These are phyloP conservation scores for Actinomortierella wolfii DNA, from an alignment of 371 early-diverging fungal genomes.

Conservation along the genomic window DNA sequence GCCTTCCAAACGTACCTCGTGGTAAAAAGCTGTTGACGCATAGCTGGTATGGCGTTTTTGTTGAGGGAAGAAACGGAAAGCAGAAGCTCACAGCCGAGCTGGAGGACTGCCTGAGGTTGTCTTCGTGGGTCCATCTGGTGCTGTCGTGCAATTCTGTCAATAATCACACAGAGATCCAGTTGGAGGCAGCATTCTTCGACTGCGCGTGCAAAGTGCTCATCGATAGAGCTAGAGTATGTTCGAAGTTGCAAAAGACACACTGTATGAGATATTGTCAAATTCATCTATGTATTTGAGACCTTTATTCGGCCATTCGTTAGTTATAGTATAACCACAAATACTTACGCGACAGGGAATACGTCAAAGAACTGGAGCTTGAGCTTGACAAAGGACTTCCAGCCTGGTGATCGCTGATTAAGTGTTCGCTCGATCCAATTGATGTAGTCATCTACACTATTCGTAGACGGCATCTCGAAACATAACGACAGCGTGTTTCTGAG, in stretches of 20 bases:
- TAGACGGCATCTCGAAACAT: not conserved
- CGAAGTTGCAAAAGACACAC: not conserved
- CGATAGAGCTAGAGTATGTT: slow-evolving; percentile 12
- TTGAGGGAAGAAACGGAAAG: slow-evolving; percentile 16
- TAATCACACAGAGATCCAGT: slow-evolving; percentile 26
- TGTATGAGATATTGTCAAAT: not conserved
- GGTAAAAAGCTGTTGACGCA: slow-evolving; percentile 17
- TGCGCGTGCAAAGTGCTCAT: slow-evolving; percentile 23
- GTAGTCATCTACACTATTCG: not conserved
- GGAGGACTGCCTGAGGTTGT: slow-evolving; percentile 17
- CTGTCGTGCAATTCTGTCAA: slow-evolving; percentile 15
- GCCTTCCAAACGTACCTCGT: slow-evolving; percentile 4
- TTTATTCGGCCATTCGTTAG: not conserved
- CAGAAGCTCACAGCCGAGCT: slow-evolving; percentile 31
- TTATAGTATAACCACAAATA: not conserved
- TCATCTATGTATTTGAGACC: not conserved
- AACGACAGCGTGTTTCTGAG: slow-evolving; percentile 7
- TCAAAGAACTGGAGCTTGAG: slow-evolving; percentile 42
- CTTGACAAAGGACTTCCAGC: slow-evolving; percentile 42
- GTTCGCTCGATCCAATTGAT: slow-evolving; percentile 27
- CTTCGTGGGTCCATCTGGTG: slow-evolving; percentile 20
- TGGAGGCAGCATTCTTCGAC: slow-evolving; percentile 23
- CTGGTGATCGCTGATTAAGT: slow-evolving; percentile 5
- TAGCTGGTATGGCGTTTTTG: slow-evolving; percentile 10
- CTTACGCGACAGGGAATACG: slow-evolving; percentile 29